Base-by-base conservation (phyloP, 805 yeast species). In the Jamesozyma lodderae region DNA sequence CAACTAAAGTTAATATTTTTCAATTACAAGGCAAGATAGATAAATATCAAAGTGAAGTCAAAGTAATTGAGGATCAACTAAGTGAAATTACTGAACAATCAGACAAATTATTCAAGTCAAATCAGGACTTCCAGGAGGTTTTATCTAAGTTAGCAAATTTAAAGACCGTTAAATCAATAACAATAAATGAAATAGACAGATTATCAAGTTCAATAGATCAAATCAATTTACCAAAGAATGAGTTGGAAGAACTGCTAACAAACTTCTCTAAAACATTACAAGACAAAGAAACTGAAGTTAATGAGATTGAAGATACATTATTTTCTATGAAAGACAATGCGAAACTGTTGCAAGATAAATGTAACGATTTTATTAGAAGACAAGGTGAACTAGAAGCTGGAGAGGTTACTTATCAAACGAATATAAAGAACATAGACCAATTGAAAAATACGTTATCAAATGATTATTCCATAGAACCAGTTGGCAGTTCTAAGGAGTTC, bases 101-200 rank as follows among this genome's bases (percentile, higher is more conserved):
- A 3, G 79, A 81, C 34, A 54, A 54, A 11, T 63, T 88, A 11
- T 87, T 86, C 59, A 73, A 75, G 35, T 69, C 84, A 1, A 84
- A 85, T 52, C 95, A 85, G 54, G 81, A 81, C 41, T 88, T 80
- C 54, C 95, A 86, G 53, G 69, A 77, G 42, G 74, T 77, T 0
- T 54, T 88, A 16, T 77, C 81, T 21, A 73, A 73, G 44, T 59
- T 78, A 17, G 84, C 81, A 28, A 75, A 73, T 36, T 53, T 81
- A 32, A 62, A 65, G 25, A 73, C 73, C 35, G 69, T 70, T 33
- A 64, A 66, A 41, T 51, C 52, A 8, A 65, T 75, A 2, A 54
- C 75, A 4, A 43, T 49, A 2, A 75, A 72, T 14, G 83, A 79
- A 43, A 67, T 77, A 3, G 57, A 59, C 8, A 66, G 83, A 33